Evolutionary conservation across 75 land plant genomes (phyloP).

Genomic region (Cryptomeria japonica): DNA sequence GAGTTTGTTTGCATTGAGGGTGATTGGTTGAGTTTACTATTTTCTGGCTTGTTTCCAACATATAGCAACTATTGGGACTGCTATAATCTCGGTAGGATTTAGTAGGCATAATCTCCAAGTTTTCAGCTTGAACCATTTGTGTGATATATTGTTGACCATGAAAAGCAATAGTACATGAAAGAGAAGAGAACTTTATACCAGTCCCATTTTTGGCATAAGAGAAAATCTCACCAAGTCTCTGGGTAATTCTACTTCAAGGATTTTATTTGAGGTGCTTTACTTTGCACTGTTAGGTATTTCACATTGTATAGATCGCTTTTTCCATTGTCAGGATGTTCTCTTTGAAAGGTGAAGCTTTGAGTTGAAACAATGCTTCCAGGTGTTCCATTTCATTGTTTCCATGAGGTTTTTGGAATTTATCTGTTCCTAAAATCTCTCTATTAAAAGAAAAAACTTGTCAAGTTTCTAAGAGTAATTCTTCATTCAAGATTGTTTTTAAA

Average conservation of each 20-base stretch:
- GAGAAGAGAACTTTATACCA: background rate
- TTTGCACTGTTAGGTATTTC: background rate
- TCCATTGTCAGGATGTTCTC: background rate
- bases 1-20: background rate
- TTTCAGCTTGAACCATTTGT: background rate
- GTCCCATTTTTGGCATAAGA: background rate
- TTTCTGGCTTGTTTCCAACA: background rate
- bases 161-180: background rate
- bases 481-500: background rate
- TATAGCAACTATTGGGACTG: background rate
- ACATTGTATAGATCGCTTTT: background rate
- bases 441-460: background rate
- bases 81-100: background rate
- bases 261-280: background rate
- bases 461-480: background rate
- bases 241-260: background rate
- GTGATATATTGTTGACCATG: background rate
- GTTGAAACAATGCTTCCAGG: background rate
- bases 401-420: background rate
- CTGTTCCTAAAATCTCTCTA: background rate
- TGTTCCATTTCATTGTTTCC: background rate
- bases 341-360: background rate
- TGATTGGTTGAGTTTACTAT: background rate
- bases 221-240: background rate
- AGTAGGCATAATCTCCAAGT: constrained; percentile 1